Evolutionary conservation across 768 basidiomycete genomes (phyloP), one percentile per base, ranked within the genome.

Genomic region (Phallus indusiatus): DNA sequence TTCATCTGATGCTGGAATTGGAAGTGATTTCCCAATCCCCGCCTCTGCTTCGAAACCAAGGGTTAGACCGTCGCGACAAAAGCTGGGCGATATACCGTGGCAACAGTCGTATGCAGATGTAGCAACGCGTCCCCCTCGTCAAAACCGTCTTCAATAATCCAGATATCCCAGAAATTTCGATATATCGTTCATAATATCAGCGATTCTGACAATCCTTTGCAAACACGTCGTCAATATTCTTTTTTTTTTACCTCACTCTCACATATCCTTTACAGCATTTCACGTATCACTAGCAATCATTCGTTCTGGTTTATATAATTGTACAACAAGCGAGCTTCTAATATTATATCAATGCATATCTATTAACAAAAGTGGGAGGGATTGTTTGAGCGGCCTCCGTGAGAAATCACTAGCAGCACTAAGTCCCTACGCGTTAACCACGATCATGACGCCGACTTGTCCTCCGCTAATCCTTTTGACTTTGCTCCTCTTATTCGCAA

Each of bases 31-130:
- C 62, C 65, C 21, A 64, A 59, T 54, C 58, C 61, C 50, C 67
- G 67, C 58, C 21, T 48, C 59, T 33, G 28, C 70, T 56, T 70
- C 71, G 36, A 69, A 69, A 36, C 74, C 74, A 58, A 70, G 68
- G 48, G 67, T 72, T 33, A 68, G 73, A 59, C 68, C 69, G 47
- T 72, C 76, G 10, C 75, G 83, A 57, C 81, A 83, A 63, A 76
- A 73, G 59, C 67, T 87, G 20, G 80, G 81, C 21, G 86, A 88
- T 64, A 85, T 86, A 59, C 66, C 80, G 48, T 86, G 84, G 85
- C 79, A 80, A 60, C 54, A 64, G 21, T 16, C 55, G 17, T 53
- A 55, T 24, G 46, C 49, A n/a, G 20, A 22, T 22, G 24, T 46
- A 42, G 42, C 55, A 21, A 46, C 55, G 17, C 55, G 55, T 16